A percentile compares a stretch with the other conserved stretches of the same genome.
Evolutionary conservation across 2,329 filamentous ascomycete species (phyloP).

Genomic region (Ophiostoma novo-ulmi): DNA sequence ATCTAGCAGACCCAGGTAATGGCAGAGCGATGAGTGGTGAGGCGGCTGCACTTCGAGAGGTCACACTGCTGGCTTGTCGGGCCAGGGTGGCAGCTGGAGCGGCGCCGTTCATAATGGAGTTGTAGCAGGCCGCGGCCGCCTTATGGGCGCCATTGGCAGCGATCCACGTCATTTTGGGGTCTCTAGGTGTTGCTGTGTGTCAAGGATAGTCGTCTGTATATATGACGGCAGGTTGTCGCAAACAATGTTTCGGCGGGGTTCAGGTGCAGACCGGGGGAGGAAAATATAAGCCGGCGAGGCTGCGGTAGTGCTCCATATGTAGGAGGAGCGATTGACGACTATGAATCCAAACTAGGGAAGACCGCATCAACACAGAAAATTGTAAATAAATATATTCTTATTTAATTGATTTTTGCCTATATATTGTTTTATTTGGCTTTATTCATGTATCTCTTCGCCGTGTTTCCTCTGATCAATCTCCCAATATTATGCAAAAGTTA

Average conservation of each 20-base stretch:
- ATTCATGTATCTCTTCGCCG: background rate
- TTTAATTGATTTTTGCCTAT: background rate
- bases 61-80: slow-evolving; percentile 16
- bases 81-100: slow-evolving; percentile 17
- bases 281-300: slow-evolving; percentile 57
- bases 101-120: slow-evolving; percentile 22
- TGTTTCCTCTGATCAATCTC: background rate
- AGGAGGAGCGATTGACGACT: slow-evolving; percentile 30
- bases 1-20: slow-evolving; percentile 15
- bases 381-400: background rate
- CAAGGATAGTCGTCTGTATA: background rate
- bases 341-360: background rate
- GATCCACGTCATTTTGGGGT: slow-evolving; percentile 25
- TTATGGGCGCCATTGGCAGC: slow-evolving; percentile 23
- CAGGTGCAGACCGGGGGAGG: slow-evolving; percentile 31
- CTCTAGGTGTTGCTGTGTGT: background rate
- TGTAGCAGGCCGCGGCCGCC: slow-evolving; percentile 25
- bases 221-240: background rate
- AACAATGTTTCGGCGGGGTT: background rate
- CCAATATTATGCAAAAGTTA: background rate
- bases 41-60: background rate
- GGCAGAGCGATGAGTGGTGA: background rate
- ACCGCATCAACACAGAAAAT: background rate
- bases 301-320: slow-evolving; percentile 53
- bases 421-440: background rate